phyloP scores from a whole-genome alignment of 345 rosid species.

The Acer negundo region DNA sequence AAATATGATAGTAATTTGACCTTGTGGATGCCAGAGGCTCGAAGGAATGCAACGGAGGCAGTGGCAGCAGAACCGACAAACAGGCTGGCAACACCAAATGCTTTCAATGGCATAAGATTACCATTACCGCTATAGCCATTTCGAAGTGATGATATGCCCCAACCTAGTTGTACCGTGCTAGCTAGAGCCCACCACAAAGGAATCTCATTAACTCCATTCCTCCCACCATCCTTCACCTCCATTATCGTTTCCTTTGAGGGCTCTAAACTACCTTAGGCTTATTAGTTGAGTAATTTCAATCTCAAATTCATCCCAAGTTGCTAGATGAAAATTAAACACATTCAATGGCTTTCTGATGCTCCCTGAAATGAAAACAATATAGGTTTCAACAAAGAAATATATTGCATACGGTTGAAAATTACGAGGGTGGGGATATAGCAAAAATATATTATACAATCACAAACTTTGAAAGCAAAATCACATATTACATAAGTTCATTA shows the following conservation, averaged over 20 bases:
- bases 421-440: not conserved
- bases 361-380: not conserved
- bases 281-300: not conserved
- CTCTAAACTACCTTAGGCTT: not conserved
- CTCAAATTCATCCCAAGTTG: not conserved
- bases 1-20: slow-evolving; percentile 12
- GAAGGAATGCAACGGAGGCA: slow-evolving; percentile 37
- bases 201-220: not conserved
- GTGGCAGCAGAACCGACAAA: slow-evolving; percentile 44
- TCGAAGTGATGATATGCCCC: slow-evolving; percentile 36
- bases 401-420: not conserved
- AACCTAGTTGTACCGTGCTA: slow-evolving; percentile 37
- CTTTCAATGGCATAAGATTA: slow-evolving; percentile 44
- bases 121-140: slow-evolving; percentile 35
- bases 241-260: not conserved
- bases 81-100: slow-evolving; percentile 48
- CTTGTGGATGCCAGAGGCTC: slow-evolving; percentile 45
- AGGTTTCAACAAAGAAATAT: not conserved
- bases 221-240: slow-evolving; percentile 15
- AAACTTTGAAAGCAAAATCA: not conserved
- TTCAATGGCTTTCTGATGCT: not conserved
- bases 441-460: not conserved
- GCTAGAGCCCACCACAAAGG: slow-evolving; percentile 49
- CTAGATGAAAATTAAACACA: not conserved
- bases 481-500: not conserved